Percentiles rank a stretch among this genome's conserved stretches.
phyloP scores from a whole-genome alignment of 495 filamentous ascomycete species.

The Tuber microsphaerosporum region DNA sequence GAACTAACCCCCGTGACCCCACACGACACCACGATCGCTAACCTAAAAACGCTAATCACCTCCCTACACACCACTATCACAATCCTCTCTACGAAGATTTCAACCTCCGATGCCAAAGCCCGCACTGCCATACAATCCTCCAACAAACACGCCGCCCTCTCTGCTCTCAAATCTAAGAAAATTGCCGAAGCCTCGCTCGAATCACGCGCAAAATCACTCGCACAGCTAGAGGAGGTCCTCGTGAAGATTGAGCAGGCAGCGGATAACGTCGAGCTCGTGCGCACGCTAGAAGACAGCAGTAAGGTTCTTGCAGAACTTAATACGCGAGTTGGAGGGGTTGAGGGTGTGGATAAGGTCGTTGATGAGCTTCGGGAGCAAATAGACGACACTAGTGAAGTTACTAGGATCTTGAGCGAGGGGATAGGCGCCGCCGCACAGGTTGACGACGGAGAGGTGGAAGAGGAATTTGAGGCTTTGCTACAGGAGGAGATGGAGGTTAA shows the following conservation, averaged over 20 bases:
- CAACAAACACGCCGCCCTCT: constrained; percentile 65
- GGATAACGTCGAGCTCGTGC: constrained; percentile 71
- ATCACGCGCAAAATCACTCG: constrained; percentile 60
- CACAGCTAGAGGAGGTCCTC: constrained; percentile 77
- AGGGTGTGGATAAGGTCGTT: constrained; percentile 67
- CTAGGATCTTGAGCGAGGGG: constrained; percentile 56
- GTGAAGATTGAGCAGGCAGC: constrained; percentile 74
- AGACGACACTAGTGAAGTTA: constrained; percentile 73
- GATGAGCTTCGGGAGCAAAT: constrained; percentile 72
- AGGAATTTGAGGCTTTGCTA: constrained; percentile 75
- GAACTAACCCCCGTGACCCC: constrained; percentile 45
- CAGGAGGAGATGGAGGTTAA: constrained; percentile 49
- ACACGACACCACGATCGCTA: constrained; percentile 74
- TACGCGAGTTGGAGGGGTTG: constrained; percentile 64
- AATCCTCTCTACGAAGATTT: constrained; percentile 52
- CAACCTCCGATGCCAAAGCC: constrained; percentile 50
- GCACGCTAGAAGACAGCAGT: constrained; percentile 70
- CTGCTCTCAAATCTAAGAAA: constrained; percentile 76
- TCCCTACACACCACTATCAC: constrained; percentile 51
- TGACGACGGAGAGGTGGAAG: constrained; percentile 79
- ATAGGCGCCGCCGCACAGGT: constrained; percentile 47
- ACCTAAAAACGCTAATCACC: constrained; percentile 57
- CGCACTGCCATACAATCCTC: constrained; percentile 61
- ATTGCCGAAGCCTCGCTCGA: constrained; percentile 63
- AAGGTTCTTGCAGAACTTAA: constrained; percentile 66